phyloP scores from a whole-genome alignment of 176 grass and related monocot genomes.

The Ampelocalamus luodianensis region DNA sequence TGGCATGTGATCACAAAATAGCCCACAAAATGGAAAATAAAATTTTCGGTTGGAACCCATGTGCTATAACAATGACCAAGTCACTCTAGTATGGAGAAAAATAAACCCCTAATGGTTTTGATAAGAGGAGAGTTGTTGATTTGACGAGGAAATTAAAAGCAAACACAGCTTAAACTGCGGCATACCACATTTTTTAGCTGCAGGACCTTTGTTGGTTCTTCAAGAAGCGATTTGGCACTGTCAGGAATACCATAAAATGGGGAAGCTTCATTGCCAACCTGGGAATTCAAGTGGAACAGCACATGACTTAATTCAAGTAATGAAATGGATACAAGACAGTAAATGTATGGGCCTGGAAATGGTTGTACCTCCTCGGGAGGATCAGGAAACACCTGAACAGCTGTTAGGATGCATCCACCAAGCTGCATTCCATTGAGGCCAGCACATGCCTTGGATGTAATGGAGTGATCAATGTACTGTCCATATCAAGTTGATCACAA shows the following conservation, averaged over 20 bases:
- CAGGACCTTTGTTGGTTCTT: constrained; percentile 74
- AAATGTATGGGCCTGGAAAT: constrained; percentile 40
- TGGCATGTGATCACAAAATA: constrained; percentile 8
- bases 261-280: constrained; percentile 51
- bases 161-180: constrained; percentile 21
- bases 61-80: neutral
- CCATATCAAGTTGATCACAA: constrained; percentile 45
- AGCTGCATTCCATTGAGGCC: constrained; percentile 94
- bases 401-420: constrained; percentile 73
- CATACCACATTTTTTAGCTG: constrained; percentile 90
- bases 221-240: constrained; percentile 71
- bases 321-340: constrained; percentile 32
- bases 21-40: neutral
- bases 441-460: constrained; percentile 89
- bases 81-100: constrained; percentile 16
- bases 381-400: constrained; percentile 63
- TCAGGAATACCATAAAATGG: constrained; percentile 83
- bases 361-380: constrained; percentile 54
- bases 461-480: constrained; percentile 79
- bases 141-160: constrained; percentile 15
- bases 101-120: constrained; percentile 13
- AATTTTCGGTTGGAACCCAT: neutral
- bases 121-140: constrained; percentile 3
- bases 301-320: constrained; percentile 35
- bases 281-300: constrained; percentile 34